A percentile compares a stretch with the other conserved stretches of the same genome.
These are phyloP conservation scores for Aspergillus clavatus DNA, from an alignment of 2,329 filamentous ascomycete species.

Conservation along the genomic window DNA sequence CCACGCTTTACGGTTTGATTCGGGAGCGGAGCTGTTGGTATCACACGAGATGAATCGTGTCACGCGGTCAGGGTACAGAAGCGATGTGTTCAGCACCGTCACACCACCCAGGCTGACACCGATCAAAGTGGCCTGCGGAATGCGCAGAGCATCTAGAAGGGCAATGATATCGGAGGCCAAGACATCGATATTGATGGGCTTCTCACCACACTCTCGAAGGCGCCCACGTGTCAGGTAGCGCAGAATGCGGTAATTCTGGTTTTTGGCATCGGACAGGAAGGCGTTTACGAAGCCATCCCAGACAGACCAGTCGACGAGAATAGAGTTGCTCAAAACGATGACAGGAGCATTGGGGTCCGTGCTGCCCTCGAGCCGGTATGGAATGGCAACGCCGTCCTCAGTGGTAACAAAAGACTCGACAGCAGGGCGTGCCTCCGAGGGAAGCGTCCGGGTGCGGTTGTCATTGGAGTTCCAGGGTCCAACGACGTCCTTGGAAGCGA, in stretches of 20 bases:
- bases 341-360: slow-evolving; percentile 62
- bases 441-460: slow-evolving; percentile 51
- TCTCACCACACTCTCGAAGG: slow-evolving; percentile 34
- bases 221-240: slow-evolving; percentile 75
- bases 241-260: slow-evolving; percentile 63
- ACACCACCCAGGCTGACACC: slow-evolving; percentile 80
- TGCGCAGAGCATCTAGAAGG: slow-evolving; percentile 65
- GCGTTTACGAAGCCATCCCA: slow-evolving; percentile 69
- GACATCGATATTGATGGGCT: slow-evolving; percentile 57
- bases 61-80: slow-evolving; percentile 59
- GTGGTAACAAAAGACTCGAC: slow-evolving; percentile 66
- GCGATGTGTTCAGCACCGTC: slow-evolving; percentile 67
- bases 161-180: slow-evolving; percentile 63
- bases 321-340: slow-evolving; percentile 72
- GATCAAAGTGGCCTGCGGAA: slow-evolving; percentile 63
- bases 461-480: slow-evolving; percentile 54
- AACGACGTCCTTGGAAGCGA: slow-evolving; percentile 46
- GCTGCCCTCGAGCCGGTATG: slow-evolving; percentile 72
- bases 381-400: slow-evolving; percentile 62
- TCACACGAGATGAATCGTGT: slow-evolving; percentile 67
- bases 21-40: slow-evolving; percentile 68
- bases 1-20: slow-evolving; percentile 74
- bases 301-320: slow-evolving; percentile 72
- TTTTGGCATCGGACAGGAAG: slow-evolving; percentile 51
- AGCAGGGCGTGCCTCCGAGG: slow-evolving; percentile 43